Evolutionary conservation across 495 filamentous ascomycete species (phyloP).

Genomic region (Penicillium malachiteum): DNA sequence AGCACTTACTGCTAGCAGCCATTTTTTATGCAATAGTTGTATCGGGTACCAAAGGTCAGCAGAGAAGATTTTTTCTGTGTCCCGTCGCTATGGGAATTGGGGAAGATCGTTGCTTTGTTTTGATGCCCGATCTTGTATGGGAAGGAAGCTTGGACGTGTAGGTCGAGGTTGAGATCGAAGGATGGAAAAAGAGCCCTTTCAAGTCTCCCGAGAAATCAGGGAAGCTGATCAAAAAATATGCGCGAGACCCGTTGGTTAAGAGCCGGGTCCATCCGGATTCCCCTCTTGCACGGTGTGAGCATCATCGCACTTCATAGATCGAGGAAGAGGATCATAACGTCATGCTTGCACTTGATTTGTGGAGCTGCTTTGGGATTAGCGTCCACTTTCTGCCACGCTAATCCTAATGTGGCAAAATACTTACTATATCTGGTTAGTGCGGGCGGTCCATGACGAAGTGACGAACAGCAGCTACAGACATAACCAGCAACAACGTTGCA

Average conservation of each 20-base stretch:
- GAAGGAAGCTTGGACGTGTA: not conserved
- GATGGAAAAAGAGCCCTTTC: not conserved
- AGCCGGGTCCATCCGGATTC: conserved; percentile 5
- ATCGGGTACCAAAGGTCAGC: not conserved
- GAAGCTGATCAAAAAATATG: not conserved
- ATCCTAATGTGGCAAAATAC: not conserved
- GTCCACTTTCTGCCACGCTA: not conserved
- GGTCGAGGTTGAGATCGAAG: not conserved
- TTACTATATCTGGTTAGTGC: conserved; percentile 23
- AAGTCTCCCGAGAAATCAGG: not conserved
- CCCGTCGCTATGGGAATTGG: not conserved
- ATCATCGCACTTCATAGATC: conserved; percentile 9
- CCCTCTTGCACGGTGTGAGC: conserved; percentile 1
- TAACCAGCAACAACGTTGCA: conserved; percentile 22
- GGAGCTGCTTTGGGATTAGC: conserved; percentile 4
- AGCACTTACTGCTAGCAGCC: conserved; percentile 35
- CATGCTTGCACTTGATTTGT: conserved; percentile 6
- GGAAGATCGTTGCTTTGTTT: not conserved
- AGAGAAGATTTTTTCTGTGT: not conserved
- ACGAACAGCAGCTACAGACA: conserved; percentile 8
- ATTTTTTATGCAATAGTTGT: conserved; percentile 16
- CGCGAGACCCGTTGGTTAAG: not conserved
- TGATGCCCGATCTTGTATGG: conserved; percentile 1
- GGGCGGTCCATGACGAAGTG: conserved; percentile 37
- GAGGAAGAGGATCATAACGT: conserved; percentile 8